A percentile compares a stretch with the other conserved stretches of the same genome.
Evolutionary conservation across 2,329 filamentous ascomycete genomes (phyloP).

Genomic region (Teratosphaeria nubilosa): DNA sequence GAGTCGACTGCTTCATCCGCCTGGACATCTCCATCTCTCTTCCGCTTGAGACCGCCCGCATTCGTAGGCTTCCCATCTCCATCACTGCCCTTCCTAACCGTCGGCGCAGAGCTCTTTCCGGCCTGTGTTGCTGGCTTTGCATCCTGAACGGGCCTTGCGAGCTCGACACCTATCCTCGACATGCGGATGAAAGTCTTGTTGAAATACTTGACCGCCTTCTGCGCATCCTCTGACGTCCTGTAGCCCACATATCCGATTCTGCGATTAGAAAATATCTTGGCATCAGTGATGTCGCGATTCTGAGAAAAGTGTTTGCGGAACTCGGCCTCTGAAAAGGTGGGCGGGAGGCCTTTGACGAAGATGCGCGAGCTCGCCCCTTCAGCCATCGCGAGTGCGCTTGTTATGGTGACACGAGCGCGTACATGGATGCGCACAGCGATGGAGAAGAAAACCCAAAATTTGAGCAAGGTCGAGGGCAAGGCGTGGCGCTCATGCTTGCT

Average conservation of each 20-base stretch:
- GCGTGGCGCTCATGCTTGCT: background rate
- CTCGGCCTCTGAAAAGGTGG: constrained; percentile 71
- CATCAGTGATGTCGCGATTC: constrained; percentile 71
- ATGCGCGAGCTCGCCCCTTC: constrained; percentile 59
- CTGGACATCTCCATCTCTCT: constrained; percentile 53
- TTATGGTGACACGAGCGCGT: background rate
- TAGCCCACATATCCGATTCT: constrained; percentile 95
- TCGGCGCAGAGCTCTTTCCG: constrained; percentile 3
- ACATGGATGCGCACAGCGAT: constrained; percentile 34
- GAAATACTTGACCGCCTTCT: constrained; percentile 83
- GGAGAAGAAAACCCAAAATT: constrained; percentile 1
- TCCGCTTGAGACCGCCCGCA: constrained; percentile 38
- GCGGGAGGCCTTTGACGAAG: constrained; percentile 65
- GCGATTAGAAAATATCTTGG: constrained; percentile 80
- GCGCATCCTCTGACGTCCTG: constrained; percentile 69
- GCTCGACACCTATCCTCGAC: constrained; percentile 84
- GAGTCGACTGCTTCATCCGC: constrained; percentile 46
- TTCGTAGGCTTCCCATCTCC: constrained; percentile 6
- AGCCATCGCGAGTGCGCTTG: background rate
- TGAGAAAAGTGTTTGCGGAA: constrained; percentile 78
- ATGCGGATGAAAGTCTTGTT: constrained; percentile 91
- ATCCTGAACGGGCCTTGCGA: constrained; percentile 63
- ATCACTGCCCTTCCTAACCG: constrained; percentile 1
- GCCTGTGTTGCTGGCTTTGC: constrained; percentile 16
- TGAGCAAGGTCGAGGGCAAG: constrained; percentile 3